Base-by-base conservation (phyloP, 306 rosid species). In the Prosopis cineraria region DNA sequence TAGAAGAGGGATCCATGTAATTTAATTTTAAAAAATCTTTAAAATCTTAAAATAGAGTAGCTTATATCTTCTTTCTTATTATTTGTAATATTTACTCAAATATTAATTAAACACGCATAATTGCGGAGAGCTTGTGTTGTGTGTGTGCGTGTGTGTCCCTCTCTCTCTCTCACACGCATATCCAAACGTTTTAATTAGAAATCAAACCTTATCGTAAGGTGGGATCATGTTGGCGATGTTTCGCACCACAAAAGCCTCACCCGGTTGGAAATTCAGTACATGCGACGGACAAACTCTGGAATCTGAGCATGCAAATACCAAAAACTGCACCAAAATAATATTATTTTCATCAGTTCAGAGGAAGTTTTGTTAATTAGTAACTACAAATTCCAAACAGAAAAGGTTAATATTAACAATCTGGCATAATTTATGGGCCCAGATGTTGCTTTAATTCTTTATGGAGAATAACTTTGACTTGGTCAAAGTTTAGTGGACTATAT, bases 211-310 rank as follows among this genome's bases (percentile, higher is more conserved):
- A 77, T 91, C 96, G 59, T 19, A 95, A 14, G 98, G 98, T 68
- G 99, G 99, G 76, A 95, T 96, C 99, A 95, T 95, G 88, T 74
- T 95, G 68, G 99, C 99, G n/a, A 95, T 95, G 90, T 95, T 95
- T 5, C 99, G 84, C 37, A 95, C 97, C 70, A 91, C 80, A 58
- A 95, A 95, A 16, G 99, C 99, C 81, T 95, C 99, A 3, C 99
- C 99, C 0, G 99, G 99, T 84, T 95, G 97, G 74, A 93, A 95
- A 86, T 95, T 72, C 81, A 95, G 85, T 73, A 95, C 64, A 72
- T 93, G 99, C 1, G 99, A 95, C 3, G 99, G 99, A 78, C 98
- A 95, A 16, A 95, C 99, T 79, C 99, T 87, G 0, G 97, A 92
- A 81, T 95, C 99, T 24, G 99, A 95, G 85, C 99, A 95, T 19